phyloP scores from a whole-genome alignment of 2,329 filamentous ascomycete species.

The Aspergillus sp. region DNA sequence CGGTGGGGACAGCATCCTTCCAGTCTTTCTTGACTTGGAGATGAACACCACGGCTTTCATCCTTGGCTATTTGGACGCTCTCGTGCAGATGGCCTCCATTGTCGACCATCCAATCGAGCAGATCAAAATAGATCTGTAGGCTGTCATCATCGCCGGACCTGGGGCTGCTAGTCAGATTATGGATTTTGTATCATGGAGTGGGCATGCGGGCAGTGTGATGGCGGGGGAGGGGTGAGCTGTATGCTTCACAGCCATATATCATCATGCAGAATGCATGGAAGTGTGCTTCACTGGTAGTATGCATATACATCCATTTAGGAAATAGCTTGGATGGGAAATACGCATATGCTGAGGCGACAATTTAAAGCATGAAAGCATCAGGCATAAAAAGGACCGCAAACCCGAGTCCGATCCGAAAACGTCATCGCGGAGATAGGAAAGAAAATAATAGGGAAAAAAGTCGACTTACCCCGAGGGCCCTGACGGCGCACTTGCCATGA shows the following conservation, averaged over 20 bases:
- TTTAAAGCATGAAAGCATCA: neutral
- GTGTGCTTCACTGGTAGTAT: neutral
- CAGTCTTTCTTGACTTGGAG: constrained; percentile 35
- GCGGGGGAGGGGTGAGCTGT: neutral
- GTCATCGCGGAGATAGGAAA: neutral
- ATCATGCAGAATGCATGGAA: neutral
- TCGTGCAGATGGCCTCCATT: constrained; percentile 37
- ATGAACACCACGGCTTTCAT: constrained; percentile 38
- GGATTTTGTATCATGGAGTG: neutral
- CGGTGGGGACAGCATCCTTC: constrained; percentile 25
- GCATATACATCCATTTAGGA: neutral
- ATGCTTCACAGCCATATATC: neutral
- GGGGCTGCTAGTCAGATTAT: neutral
- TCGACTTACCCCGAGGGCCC: neutral
- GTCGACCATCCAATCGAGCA: constrained; percentile 35
- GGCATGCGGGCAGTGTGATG: neutral
- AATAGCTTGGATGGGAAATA: neutral
- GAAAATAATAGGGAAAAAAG: neutral
- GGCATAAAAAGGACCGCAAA: neutral
- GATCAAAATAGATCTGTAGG: constrained; percentile 29
- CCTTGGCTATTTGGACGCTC: constrained; percentile 35
- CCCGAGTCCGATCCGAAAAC: neutral
- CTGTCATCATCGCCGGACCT: neutral
- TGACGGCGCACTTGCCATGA: neutral
- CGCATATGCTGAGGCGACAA: neutral